These are phyloP conservation scores for Poa pratensis DNA, from an alignment of 176 grass and related monocot species.

Conservation along the genomic window DNA sequence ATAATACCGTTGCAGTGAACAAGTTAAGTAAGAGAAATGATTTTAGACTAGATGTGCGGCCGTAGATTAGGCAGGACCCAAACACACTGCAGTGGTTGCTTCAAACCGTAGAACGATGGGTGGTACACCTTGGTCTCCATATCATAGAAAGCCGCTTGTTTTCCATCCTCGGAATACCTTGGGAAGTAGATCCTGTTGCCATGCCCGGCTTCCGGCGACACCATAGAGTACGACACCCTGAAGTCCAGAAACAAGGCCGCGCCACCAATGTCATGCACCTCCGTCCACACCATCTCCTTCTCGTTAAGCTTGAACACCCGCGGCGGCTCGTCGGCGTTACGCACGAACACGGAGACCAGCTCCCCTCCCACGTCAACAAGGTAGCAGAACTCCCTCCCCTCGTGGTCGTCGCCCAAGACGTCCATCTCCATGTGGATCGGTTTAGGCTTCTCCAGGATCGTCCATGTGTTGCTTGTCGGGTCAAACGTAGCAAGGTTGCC, in stretches of 20 bases:
- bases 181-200: constrained; percentile 23
- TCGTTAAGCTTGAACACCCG: background rate
- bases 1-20: no score
- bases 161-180: background rate
- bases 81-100: background rate
- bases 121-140: background rate
- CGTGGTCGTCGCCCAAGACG: background rate
- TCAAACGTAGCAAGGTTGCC: background rate
- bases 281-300: background rate
- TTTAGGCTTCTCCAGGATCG: background rate
- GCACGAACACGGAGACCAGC: background rate
- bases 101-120: background rate
- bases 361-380: background rate
- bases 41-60: no score
- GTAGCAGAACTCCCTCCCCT: background rate
- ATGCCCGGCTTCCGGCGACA: background rate
- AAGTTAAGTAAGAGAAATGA: background rate
- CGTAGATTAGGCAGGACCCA: constrained; percentile 21
- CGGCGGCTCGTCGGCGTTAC: background rate
- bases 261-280: constrained; percentile 11
- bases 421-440: background rate
- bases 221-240: background rate
- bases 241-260: background rate
- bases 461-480: background rate
- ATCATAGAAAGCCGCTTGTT: constrained; percentile 16